A percentile compares a stretch with the other conserved stretches of the same genome.
Evolutionary conservation across 1,284 basidiomycete genomes (phyloP).

Genomic region (Cystobasidium sp.): DNA sequence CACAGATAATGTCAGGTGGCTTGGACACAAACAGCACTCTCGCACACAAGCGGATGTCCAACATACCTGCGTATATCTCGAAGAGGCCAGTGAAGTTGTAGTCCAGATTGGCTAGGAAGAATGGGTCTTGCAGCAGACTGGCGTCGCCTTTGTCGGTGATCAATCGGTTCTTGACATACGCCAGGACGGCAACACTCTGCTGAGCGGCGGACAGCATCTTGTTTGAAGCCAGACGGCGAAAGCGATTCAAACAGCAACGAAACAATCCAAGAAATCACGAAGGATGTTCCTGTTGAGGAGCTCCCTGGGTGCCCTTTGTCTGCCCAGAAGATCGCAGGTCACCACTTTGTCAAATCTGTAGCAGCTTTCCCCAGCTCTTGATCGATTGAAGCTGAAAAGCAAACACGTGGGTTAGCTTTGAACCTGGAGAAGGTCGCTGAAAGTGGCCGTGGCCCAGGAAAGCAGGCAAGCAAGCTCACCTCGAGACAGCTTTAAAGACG

Average conservation of each 20-base stretch:
- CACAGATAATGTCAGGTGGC: background rate
- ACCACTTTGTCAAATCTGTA: background rate
- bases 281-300: constrained; percentile 1
- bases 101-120: constrained; percentile 41
- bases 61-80: constrained; percentile 30
- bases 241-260: background rate
- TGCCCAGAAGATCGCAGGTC: constrained; percentile 5
- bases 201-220: constrained; percentile 27
- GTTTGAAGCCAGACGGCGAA: background rate
- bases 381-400: constrained; percentile 3
- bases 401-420: background rate
- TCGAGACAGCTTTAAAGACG: too few relatives aligned
- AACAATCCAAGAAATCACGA: background rate
- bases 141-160: constrained; percentile 13
- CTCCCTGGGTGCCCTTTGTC: background rate
- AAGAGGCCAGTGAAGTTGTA: constrained; percentile 31
- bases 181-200: constrained; percentile 33
- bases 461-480: too few relatives aligned
- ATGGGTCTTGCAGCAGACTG: constrained; percentile 38
- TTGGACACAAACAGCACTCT: background rate
- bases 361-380: constrained; percentile 18
- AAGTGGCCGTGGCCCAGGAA: too few relatives aligned
- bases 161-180: constrained; percentile 38
- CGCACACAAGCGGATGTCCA: background rate
- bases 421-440: too few relatives aligned